These are phyloP conservation scores for Tetrastigma voinierianum DNA, from an alignment of 164 flowering plant genomes.

Conservation along the genomic window DNA sequence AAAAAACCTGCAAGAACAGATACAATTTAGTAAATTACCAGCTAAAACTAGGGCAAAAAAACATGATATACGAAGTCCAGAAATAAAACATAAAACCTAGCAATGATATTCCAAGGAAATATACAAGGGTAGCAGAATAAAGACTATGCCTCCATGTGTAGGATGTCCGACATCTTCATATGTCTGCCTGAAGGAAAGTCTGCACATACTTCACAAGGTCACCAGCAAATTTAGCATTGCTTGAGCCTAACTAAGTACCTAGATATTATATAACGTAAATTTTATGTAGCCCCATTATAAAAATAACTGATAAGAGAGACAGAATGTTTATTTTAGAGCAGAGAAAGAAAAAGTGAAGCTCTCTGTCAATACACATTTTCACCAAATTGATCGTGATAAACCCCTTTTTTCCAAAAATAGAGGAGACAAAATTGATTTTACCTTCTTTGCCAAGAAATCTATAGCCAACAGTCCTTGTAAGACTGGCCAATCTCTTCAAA, in stretches of 20 bases:
- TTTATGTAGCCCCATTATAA: neutral
- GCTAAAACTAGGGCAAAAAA: neutral
- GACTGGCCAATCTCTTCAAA: constrained; percentile 93
- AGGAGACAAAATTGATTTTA: constrained; percentile 15
- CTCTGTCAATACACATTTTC: neutral
- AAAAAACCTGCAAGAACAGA: neutral
- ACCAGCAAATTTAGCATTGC: constrained; percentile 93
- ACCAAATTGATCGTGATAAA: neutral
- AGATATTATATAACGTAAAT: constrained; percentile 5
- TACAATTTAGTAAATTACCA: neutral
- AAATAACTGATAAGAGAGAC: no score
- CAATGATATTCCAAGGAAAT: constrained; percentile 1
- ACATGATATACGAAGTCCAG: neutral
- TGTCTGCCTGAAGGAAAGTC: constrained; percentile 86
- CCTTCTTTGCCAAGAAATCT: constrained; percentile 93
- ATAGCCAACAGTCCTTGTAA: constrained; percentile 95
- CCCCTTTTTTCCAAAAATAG: neutral
- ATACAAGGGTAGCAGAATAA: constrained; percentile 14
- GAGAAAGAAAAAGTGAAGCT: neutral
- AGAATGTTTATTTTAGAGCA: neutral
- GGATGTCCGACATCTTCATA: constrained; percentile 98
- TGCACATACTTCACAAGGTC: constrained; percentile 94
- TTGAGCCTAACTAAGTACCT: constrained; percentile 99
- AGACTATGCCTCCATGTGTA: constrained; percentile 85
- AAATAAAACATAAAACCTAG: neutral